Evolutionary conservation across 2,329 filamentous ascomycete species (phyloP), one percentile per base, ranked within the genome.

Genomic region (Ilyonectria destructans): DNA sequence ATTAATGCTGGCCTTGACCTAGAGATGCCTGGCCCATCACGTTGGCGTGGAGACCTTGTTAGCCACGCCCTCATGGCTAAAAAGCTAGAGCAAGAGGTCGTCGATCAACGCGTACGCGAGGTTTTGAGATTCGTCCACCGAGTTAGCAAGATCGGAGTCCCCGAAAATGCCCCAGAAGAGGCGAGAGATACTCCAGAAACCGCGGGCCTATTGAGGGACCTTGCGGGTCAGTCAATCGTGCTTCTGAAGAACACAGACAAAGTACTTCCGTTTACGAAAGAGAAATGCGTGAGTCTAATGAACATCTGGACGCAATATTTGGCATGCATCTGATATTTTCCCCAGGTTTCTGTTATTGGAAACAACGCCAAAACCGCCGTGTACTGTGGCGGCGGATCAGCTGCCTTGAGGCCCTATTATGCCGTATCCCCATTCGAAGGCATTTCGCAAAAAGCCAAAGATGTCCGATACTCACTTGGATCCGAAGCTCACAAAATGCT

Each of bases 341-440:
- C 15, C n/a, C 17, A 56, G 52, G 52, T 56, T 21, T 26, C 43
- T 15, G 57, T 59, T 4, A 49, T 59, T 10, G 57, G 57, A 9
- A 12, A 43, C 17, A 59, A 62, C 40, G 59, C 59, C 3, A 56
- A 31, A 26, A 48, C 35, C 2, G 40, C 59, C 5, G 51, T 46
- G 1, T 62, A 62, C n/a, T 62, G 59, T n/a, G 59, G 59, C 13
- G 59, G 59, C 26, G 59, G 59, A 17, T 62, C 59, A 6, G 59
- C 59, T 19, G 48, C 40, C 19, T 13, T 62, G 21, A 40, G 49
- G 23, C 49, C 49, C 1, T 62, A 62, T 19, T 62, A 62, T 21
- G 12, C 59, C 6, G n/a, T 49, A 12, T 56, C 59, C n/a, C 59
- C 59, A 4, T 45, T 62, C 6, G 19, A 62, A 12, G 59, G 59